phyloP scores from a whole-genome alignment of 768 basidiomycete genomes.

The Tricholoma hemisulphureum region DNA sequence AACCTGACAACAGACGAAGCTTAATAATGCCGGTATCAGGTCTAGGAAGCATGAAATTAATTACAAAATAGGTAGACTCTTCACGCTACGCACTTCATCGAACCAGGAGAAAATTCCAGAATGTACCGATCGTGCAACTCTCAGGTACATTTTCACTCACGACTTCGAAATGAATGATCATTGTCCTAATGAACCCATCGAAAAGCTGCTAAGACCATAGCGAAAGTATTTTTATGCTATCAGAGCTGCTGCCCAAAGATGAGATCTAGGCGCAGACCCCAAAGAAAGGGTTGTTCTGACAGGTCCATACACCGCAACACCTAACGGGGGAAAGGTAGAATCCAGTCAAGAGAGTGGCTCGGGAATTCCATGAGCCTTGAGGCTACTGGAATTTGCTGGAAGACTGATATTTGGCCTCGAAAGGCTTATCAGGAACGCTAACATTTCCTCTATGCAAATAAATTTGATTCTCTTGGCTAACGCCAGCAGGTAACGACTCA shows the following conservation, averaged over 20 bases:
- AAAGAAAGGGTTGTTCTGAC: not conserved
- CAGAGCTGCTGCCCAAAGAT: not conserved
- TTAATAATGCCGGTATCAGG: not conserved
- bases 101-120: not conserved
- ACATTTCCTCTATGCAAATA: not conserved
- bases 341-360: not conserved
- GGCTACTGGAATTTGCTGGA: not conserved
- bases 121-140: not conserved
- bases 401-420: not conserved
- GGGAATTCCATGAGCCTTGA: not conserved
- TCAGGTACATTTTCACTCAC: not conserved
- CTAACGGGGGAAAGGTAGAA: not conserved
- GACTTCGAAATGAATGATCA: not conserved
- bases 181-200: not conserved
- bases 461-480: not conserved
- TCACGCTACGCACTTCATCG: not conserved
- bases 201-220: not conserved
- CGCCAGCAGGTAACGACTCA: not conserved
- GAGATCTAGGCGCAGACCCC: not conserved
- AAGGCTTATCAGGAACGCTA: not conserved
- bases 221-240: not conserved
- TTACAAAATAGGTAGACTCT: not conserved
- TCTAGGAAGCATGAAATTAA: not conserved
- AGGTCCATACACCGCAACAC: not conserved
- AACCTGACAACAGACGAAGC: not conserved